phyloP scores from a whole-genome alignment of 148 eudicot species.

The Camellia granthamiana region DNA sequence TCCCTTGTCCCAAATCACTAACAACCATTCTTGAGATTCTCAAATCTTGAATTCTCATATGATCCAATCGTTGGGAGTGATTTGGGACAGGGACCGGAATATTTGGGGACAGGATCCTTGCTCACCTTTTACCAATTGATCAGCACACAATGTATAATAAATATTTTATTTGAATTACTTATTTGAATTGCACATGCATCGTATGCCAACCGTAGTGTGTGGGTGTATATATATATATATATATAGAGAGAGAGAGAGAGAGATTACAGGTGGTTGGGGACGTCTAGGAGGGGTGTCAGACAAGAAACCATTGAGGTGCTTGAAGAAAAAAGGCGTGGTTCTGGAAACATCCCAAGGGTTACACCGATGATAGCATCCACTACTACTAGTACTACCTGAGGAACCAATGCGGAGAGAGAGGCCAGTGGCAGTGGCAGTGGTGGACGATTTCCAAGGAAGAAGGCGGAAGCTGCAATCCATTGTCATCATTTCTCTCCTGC shows the following conservation, averaged over 20 bases:
- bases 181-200: too few species aligned
- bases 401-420: neutral
- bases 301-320: conserved; percentile 36
- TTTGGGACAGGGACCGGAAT: too few species aligned
- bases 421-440: neutral
- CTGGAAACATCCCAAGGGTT: neutral
- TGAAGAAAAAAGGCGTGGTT: conserved; percentile 19
- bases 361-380: neutral
- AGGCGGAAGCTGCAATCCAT: conserved; percentile 8
- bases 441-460: neutral
- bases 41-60: too few species aligned
- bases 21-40: too few species aligned
- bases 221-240: neutral
- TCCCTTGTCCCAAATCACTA: too few species aligned
- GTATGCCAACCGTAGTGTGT: too few species aligned
- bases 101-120: too few species aligned
- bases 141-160: too few species aligned
- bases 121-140: too few species aligned
- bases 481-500: neutral
- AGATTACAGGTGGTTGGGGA: conserved; percentile 28
- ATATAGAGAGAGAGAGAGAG: neutral
- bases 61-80: too few species aligned
- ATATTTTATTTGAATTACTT: too few species aligned
- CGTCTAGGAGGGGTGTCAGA: conserved; percentile 31
- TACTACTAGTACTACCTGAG: neutral